A percentile compares a stretch with the other conserved stretches of the same genome.
phyloP scores from a whole-genome alignment of 202 grass and related monocot species.

The Saccharum hybrid region DNA sequence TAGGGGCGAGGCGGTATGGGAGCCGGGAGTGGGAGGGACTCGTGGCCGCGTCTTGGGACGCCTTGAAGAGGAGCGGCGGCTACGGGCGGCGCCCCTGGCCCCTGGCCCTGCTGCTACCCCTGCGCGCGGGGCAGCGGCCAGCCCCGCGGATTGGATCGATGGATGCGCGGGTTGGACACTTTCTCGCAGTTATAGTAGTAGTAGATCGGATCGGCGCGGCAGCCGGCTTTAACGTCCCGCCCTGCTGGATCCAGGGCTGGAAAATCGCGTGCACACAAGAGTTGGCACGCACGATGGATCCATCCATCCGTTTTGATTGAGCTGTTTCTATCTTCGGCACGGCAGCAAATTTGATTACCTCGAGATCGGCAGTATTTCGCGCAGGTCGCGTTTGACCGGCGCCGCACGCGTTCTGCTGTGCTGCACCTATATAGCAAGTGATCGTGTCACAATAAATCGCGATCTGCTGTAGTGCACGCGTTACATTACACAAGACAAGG shows the following conservation, averaged over 20 bases:
- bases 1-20: too few relatives aligned
- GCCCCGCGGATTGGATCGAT: background rate
- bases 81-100: too few relatives aligned
- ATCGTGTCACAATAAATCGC: background rate
- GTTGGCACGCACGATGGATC: background rate
- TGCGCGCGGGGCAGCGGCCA: slow-evolving; percentile 32
- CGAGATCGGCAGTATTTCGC: slow-evolving; percentile 23
- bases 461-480: too few relatives aligned
- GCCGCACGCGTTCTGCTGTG: background rate
- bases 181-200: background rate
- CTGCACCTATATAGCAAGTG: background rate
- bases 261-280: background rate
- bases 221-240: background rate
- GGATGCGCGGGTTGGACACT: background rate
- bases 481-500: background rate
- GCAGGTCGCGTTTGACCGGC: background rate
- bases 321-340: background rate
- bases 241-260: background rate
- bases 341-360: background rate
- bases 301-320: background rate
- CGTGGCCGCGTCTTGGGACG: slow-evolving; percentile 20
- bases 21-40: too few relatives aligned
- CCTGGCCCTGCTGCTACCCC: background rate
- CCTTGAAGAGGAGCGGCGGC: slow-evolving; percentile 18
- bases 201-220: background rate